Conservation (phyloP, 1,284 basidiomycete genomes). For the Cutaneotrichosporon curvatum region DNA sequence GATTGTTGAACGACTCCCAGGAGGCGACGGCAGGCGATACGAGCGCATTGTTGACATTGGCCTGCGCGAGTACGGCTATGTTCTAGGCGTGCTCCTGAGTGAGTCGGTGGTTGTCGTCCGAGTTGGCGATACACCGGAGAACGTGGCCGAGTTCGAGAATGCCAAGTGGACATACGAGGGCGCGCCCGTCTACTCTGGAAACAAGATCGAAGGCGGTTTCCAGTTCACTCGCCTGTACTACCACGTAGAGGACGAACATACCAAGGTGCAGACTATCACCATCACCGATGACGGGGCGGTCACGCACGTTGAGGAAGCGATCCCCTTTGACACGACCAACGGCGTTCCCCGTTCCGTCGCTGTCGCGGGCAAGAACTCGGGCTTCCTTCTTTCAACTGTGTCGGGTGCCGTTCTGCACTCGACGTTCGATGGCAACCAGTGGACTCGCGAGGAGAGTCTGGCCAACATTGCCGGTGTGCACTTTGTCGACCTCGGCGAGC, state of each 20-base stretch:
- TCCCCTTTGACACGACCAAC: conserved; percentile 60
- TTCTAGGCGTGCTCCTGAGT: conserved; percentile 50
- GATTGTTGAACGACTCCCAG: conserved; percentile 50
- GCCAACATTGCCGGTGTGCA: conserved; percentile 59
- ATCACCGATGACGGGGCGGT: conserved; percentile 13
- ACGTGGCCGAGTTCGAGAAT: conserved; percentile 57
- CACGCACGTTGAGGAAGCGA: conserved; percentile 3
- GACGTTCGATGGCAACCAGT: conserved; percentile 58
- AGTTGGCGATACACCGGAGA: conserved; percentile 45
- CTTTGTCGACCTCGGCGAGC: conserved; percentile 73
- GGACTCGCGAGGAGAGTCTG: conserved; percentile 78
- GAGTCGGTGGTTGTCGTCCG: conserved; percentile 56
- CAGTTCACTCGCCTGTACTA: conserved; percentile 63
- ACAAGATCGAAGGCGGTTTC: conserved; percentile 37
- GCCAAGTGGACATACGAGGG: conserved; percentile 39
- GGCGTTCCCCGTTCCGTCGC: conserved; percentile 54
- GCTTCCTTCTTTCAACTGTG: conserved; percentile 58
- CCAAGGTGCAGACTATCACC: conserved; percentile 3
- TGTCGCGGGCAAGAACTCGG: conserved; percentile 10
- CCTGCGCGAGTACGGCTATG: conserved; percentile 32
- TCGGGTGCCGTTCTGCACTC: conserved; percentile 74
- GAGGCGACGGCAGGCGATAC: conserved; percentile 23
- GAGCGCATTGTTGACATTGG: conserved; percentile 33
- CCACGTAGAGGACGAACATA: conserved; percentile 49
- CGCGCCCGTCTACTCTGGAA: conserved; percentile 5